Conservation (phyloP, 495 filamentous ascomycete species). For the Chaetomium cochliodes region DNA sequence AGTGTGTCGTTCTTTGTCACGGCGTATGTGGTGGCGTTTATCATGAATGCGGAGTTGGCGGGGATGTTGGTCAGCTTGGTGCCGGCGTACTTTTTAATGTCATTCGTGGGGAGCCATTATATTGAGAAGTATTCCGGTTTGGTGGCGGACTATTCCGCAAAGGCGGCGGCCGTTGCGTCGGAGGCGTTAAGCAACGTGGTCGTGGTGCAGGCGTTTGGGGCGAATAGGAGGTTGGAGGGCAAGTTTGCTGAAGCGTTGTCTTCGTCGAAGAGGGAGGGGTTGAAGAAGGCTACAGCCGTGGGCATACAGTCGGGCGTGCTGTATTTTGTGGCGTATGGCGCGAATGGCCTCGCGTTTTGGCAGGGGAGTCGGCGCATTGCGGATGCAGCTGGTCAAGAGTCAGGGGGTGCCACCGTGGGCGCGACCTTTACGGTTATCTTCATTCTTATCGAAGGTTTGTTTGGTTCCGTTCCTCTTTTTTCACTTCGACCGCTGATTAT, state of each 20-base stretch:
- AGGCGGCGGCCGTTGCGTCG: constrained; percentile 45
- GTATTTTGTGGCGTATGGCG: constrained; percentile 75
- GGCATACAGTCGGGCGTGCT: constrained; percentile 63
- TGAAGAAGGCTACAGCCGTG: constrained; percentile 59
- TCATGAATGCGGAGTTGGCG: constrained; percentile 54
- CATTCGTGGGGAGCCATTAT: constrained; percentile 58
- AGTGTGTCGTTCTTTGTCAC: constrained; percentile 62
- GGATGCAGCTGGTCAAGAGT: constrained; percentile 49
- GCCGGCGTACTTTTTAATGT: constrained; percentile 66
- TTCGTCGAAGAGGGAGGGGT: constrained; percentile 48
- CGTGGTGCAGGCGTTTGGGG: constrained; percentile 53
- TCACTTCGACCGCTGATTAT: constrained; percentile 3
- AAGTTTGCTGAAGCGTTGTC: constrained; percentile 53
- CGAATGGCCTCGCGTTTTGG: constrained; percentile 92
- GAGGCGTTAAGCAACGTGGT: constrained; percentile 48
- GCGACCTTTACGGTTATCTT: constrained; percentile 35
- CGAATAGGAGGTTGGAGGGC: constrained; percentile 47
- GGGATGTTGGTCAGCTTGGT: constrained; percentile 59
- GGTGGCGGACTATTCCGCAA: constrained; percentile 50
- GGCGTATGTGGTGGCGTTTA: constrained; percentile 63
- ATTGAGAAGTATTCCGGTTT: constrained; percentile 57
- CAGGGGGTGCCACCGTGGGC: constrained; percentile 24
- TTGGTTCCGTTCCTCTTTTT: constrained; percentile 51
- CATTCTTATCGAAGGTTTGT: constrained; percentile 39
- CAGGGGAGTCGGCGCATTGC: constrained; percentile 79